phyloP scores from a whole-genome alignment of 495 filamentous ascomycete species.

The Letharia lupina region DNA sequence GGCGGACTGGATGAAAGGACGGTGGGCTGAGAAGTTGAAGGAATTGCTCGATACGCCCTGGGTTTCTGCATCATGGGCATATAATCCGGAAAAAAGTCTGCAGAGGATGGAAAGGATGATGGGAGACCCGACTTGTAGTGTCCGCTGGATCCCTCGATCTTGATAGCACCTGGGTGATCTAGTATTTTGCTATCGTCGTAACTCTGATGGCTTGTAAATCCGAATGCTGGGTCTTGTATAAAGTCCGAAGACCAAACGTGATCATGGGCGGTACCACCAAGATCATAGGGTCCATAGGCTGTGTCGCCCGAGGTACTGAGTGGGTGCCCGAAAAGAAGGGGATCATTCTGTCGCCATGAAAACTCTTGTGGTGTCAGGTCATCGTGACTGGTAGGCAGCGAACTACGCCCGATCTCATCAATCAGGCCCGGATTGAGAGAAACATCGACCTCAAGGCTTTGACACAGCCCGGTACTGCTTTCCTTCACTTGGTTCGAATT shows the following conservation, averaged over 20 bases:
- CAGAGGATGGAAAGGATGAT: constrained; percentile 13
- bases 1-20: neutral
- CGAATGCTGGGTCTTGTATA: neutral
- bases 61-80: neutral
- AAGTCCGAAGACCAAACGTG: neutral
- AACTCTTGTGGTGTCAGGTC: constrained; percentile 1
- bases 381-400: neutral
- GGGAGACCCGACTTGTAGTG: neutral
- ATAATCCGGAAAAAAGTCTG: neutral
- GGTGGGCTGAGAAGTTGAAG: neutral
- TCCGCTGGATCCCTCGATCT: neutral
- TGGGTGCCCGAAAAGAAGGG: constrained; percentile 2
- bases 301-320: neutral
- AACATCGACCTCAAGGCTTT: neutral
- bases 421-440: neutral
- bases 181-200: neutral
- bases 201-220: neutral
- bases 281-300: neutral
- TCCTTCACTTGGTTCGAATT: neutral
- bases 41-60: neutral
- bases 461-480: neutral
- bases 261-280: neutral
- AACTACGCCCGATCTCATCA: neutral
- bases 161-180: constrained; percentile 11
- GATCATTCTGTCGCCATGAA: constrained; percentile 4